Conservation (phyloP, 371 early-diverging fungal species). For the Rhizomucor miehei region DNA sequence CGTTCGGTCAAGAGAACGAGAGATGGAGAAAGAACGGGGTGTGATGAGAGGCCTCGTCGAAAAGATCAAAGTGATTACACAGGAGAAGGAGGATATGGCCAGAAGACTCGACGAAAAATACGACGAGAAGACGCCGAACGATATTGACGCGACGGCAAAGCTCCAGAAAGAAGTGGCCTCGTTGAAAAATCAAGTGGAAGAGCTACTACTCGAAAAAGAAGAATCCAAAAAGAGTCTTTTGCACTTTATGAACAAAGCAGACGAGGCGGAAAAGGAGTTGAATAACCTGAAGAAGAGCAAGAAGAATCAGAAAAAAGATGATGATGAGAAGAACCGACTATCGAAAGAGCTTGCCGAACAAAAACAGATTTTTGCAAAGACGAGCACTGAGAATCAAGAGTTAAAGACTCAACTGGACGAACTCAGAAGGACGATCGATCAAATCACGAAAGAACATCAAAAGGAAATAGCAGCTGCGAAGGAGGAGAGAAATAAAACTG, state of each 20-base stretch:
- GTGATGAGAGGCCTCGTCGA: constrained; percentile 42
- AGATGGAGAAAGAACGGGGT: constrained; percentile 28
- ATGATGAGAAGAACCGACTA: constrained; percentile 8
- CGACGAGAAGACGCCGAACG: not conserved
- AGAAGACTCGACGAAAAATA: constrained; percentile 16
- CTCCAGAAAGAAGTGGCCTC: constrained; percentile 18
- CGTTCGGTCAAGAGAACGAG: constrained; percentile 14
- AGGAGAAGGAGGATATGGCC: constrained; percentile 27
- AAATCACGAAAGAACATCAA: not conserved
- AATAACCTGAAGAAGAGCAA: not conserved
- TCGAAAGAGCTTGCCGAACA: constrained; percentile 14
- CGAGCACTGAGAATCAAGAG: constrained; percentile 6
- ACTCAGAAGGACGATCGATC: constrained; percentile 1
- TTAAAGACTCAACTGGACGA: not conserved
- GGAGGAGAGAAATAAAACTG: no score
- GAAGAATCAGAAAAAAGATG: not conserved
- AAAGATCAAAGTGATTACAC: constrained; percentile 32
- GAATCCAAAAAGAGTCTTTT: constrained; percentile 39
- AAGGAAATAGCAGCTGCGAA: not conserved
- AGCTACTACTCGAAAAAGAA: constrained; percentile 41
- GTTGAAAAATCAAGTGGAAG: constrained; percentile 41
- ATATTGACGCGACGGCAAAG: constrained; percentile 2
- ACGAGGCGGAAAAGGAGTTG: constrained; percentile 22
- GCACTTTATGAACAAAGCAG: constrained; percentile 39
- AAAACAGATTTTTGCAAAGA: constrained; percentile 8